Conservation (phyloP, 2,329 filamentous ascomycete species). For the Fusarium zealandicum region DNA sequence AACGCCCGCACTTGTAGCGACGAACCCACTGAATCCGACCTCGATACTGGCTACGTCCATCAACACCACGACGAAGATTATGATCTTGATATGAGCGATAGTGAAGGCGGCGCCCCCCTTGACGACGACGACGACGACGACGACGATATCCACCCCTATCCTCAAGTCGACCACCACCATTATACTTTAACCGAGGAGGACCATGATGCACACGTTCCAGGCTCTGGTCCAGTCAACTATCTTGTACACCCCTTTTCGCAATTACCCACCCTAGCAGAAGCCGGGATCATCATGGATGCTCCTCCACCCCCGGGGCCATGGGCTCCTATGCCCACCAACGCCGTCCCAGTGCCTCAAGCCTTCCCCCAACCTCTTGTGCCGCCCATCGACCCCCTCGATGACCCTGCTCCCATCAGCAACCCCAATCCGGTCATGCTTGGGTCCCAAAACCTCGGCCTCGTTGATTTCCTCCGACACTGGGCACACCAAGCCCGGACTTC, state of each 20-base stretch:
- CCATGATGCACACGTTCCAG: constrained; percentile 20
- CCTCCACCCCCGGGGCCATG: constrained; percentile 26
- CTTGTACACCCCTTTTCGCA: constrained; percentile 14
- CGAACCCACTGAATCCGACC: constrained; percentile 14
- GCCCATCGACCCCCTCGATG: constrained; percentile 6
- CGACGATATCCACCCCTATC: constrained; percentile 9
- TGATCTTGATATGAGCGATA: constrained; percentile 48
- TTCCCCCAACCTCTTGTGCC: neutral
- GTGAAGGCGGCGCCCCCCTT: constrained; percentile 45
- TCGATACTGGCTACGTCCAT: constrained; percentile 16
- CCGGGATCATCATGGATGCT: constrained; percentile 27
- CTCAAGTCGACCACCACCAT: constrained; percentile 16
- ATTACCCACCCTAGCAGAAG: constrained; percentile 11
- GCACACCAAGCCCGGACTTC: constrained; percentile 44
- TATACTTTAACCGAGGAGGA: constrained; percentile 11
- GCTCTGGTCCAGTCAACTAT: constrained; percentile 24
- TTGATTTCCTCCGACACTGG: constrained; percentile 61
- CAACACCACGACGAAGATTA: constrained; percentile 34
- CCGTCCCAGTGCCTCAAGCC: neutral
- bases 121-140: constrained; percentile 7
- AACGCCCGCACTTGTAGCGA: neutral
- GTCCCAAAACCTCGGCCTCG: constrained; percentile 58
- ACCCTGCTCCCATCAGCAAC: constrained; percentile 41
- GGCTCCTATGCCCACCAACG: constrained; percentile 3
- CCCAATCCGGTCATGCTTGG: constrained; percentile 51